Conservation (phyloP, 805 yeast species). For the Yarrowia osloensis region DNA sequence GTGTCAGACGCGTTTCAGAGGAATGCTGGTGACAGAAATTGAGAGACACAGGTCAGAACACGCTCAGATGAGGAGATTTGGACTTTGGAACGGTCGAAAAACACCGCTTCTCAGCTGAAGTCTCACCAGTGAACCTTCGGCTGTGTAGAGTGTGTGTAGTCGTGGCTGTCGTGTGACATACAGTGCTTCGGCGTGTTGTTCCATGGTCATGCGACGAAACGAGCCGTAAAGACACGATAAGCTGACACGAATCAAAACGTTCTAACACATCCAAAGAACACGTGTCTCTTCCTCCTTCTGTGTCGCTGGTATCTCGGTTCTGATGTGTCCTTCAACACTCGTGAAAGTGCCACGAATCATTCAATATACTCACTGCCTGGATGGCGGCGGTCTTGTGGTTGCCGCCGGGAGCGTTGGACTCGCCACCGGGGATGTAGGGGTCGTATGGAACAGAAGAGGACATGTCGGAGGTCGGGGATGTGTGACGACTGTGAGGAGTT, state of each 20-base stretch:
- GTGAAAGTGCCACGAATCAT: not conserved
- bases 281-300: not conserved
- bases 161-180: not conserved
- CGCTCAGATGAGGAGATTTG: not conserved
- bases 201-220: too few relatives aligned
- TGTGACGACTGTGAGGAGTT: slow-evolving; percentile 2
- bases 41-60: not conserved
- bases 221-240: not conserved
- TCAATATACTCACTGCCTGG: slow-evolving; percentile 62
- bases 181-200: too few relatives aligned
- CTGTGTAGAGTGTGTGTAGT: not conserved
- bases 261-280: not conserved
- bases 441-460: slow-evolving; percentile 82
- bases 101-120: not conserved
- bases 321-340: not conserved
- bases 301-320: not conserved
- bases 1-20: too few relatives aligned
- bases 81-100: not conserved
- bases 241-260: not conserved
- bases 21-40: too few relatives aligned
- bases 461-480: slow-evolving; percentile 46
- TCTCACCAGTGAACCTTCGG: not conserved
- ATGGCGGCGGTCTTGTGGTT: slow-evolving; percentile 68
- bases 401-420: slow-evolving; percentile 72
- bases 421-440: slow-evolving; percentile 74